Evolutionary conservation across 2,329 filamentous ascomycete genomes (phyloP).

Genomic region (Trichoderma atrobrunneum): DNA sequence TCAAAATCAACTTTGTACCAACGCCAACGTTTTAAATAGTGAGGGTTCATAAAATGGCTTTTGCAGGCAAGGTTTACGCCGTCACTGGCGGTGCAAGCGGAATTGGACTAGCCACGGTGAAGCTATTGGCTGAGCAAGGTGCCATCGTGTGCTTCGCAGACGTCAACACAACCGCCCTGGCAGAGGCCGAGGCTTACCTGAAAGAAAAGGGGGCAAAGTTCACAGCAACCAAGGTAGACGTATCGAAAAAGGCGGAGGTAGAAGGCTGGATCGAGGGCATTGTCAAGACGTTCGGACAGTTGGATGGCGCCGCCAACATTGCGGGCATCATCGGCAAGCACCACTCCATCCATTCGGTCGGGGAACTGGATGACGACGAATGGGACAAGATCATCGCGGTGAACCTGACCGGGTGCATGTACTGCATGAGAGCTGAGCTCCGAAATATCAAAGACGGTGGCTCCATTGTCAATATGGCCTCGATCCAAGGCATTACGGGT

Average conservation of each 20-base stretch:
- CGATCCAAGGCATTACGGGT: constrained; percentile 46
- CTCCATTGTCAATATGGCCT: constrained; percentile 58
- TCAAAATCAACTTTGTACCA: neutral
- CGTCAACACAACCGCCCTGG: constrained; percentile 31
- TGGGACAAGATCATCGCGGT: constrained; percentile 49
- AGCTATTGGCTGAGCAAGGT: constrained; percentile 36
- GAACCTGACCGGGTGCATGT: constrained; percentile 52
- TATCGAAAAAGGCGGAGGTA: constrained; percentile 47
- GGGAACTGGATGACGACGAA: constrained; percentile 45
- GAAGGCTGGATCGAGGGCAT: constrained; percentile 49
- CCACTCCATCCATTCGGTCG: constrained; percentile 39
- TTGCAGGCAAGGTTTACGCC: constrained; percentile 36
- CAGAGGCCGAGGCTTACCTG: constrained; percentile 33
- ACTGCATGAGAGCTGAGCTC: constrained; percentile 48
- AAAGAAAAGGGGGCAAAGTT: constrained; percentile 24
- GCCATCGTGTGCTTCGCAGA: constrained; percentile 42
- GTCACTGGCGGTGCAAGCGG: constrained; percentile 44
- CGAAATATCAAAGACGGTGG: constrained; percentile 41
- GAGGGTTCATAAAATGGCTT: neutral
- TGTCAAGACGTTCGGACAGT: constrained; percentile 48
- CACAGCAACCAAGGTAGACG: constrained; percentile 45
- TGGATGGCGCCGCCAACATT: constrained; percentile 55
- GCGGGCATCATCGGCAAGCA: constrained; percentile 51
- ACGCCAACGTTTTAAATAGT: neutral
- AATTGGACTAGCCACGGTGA: constrained; percentile 43